phyloP scores from a whole-genome alignment of 257 asterid species.

The Rubia yunnanensis region DNA sequence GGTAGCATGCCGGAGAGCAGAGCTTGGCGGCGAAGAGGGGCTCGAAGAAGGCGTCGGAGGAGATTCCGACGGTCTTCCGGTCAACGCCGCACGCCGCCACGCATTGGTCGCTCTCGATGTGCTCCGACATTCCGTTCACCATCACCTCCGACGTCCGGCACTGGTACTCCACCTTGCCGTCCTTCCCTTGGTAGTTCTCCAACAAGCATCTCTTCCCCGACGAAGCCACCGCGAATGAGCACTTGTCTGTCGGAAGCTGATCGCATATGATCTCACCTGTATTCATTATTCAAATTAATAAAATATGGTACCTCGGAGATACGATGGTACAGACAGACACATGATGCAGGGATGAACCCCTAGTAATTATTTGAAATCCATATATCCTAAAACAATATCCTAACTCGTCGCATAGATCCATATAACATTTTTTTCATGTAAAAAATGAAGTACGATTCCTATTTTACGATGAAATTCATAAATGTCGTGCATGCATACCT shows the following conservation, averaged over 20 bases:
- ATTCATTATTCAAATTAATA: no score
- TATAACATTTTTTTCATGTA: no score
- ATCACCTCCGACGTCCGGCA: conserved; percentile 74
- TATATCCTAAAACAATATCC: no score
- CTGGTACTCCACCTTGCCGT: conserved; percentile 34
- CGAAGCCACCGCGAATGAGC: conserved; percentile 67
- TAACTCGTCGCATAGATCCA: no score
- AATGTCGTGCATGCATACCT: conserved; percentile 9
- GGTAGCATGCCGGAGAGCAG: conserved; percentile 61
- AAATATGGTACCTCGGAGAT: no score
- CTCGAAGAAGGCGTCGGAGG: conserved; percentile 60
- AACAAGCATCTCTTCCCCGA: conserved; percentile 82
- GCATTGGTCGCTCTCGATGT: conserved; percentile 68
- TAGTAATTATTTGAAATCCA: no score
- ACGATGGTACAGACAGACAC: no score
- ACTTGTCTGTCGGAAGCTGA: conserved; percentile 38
- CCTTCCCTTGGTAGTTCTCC: conserved; percentile 40
- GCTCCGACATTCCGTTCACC: conserved; percentile 49
- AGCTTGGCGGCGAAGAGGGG: conserved; percentile 45
- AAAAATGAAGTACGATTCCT: no score
- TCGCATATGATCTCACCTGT: conserved; percentile 74
- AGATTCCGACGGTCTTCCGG: conserved; percentile 55
- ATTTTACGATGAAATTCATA: background rate
- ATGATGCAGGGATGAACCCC: no score
- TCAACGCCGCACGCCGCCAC: conserved; percentile 59